These are phyloP conservation scores for Alternaria gansuensis DNA, from an alignment of 2,329 filamentous ascomycete species.

Conservation along the genomic window DNA sequence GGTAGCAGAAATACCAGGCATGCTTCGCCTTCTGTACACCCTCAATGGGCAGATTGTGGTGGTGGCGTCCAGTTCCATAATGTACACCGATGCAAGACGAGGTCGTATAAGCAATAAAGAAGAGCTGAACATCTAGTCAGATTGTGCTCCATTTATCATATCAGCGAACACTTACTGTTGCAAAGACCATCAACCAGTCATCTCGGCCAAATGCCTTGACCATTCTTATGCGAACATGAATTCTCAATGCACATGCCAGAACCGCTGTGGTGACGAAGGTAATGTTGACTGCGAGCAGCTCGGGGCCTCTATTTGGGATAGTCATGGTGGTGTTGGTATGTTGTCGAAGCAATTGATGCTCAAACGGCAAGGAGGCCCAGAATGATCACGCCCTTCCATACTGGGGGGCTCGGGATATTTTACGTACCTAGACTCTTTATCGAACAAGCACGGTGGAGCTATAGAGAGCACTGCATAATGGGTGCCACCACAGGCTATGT, in stretches of 20 bases:
- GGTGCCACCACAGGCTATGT: constrained; percentile 33
- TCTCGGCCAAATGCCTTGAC: constrained; percentile 50
- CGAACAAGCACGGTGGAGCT: constrained; percentile 24
- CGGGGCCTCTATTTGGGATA: constrained; percentile 46
- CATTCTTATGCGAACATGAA: constrained; percentile 45
- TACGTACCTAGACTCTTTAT: constrained; percentile 23
- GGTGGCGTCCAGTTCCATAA: constrained; percentile 46
- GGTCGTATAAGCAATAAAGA: constrained; percentile 37
- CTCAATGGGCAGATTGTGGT: constrained; percentile 32
- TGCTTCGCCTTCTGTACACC: constrained; percentile 38
- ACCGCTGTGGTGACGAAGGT: constrained; percentile 39
- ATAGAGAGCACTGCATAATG: constrained; percentile 23
- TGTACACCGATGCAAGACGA: constrained; percentile 42
- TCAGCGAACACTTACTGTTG: constrained; percentile 35
- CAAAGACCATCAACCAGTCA: constrained; percentile 49
- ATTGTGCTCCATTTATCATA: background rate
- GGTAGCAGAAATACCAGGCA: constrained; percentile 48
- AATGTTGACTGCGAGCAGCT: constrained; percentile 44
- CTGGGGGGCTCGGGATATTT: constrained; percentile 24
- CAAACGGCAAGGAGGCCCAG: constrained; percentile 17
- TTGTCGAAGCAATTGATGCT: constrained; percentile 13
- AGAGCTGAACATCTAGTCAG: constrained; percentile 28
- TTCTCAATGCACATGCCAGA: constrained; percentile 40
- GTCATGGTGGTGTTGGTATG: constrained; percentile 32
- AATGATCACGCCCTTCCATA: constrained; percentile 4